These are phyloP conservation scores for Chaetomium globosum DNA, from an alignment of 2,329 filamentous ascomycete genomes.

Conservation along the genomic window DNA sequence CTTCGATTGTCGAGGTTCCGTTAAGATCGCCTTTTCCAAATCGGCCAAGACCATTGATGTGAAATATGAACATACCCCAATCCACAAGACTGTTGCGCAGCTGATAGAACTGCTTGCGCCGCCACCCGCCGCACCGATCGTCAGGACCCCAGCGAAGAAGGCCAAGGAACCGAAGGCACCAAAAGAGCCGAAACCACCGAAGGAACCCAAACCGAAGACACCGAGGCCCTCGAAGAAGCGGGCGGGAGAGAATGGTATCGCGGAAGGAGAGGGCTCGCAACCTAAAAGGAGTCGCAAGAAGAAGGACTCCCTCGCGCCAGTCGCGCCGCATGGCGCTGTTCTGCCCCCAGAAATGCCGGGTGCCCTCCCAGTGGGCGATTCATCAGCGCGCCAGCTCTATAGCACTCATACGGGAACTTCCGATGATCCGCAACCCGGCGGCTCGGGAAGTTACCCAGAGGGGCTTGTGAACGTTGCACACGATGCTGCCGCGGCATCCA, in stretches of 20 bases:
- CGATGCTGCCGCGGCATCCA: constrained; percentile 29
- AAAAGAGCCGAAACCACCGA: constrained; percentile 39
- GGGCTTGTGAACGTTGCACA: constrained; percentile 29
- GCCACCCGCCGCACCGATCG: constrained; percentile 44
- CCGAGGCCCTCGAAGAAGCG: constrained; percentile 36
- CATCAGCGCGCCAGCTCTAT: constrained; percentile 29
- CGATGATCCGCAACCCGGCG: constrained; percentile 12
- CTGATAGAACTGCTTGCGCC: constrained; percentile 53
- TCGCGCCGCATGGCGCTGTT: constrained; percentile 16
- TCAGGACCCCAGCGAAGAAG: constrained; percentile 37
- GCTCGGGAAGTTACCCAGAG: constrained; percentile 30
- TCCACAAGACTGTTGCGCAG: constrained; percentile 60
- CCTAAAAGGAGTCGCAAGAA: constrained; percentile 40
- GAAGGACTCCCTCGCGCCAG: constrained; percentile 33
- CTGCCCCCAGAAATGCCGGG: constrained; percentile 35
- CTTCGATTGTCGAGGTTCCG: constrained; percentile 59
- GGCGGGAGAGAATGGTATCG: constrained; percentile 29
- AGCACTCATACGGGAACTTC: constrained; percentile 23
- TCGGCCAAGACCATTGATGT: constrained; percentile 52
- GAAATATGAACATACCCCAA: constrained; percentile 58
- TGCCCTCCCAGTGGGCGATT: constrained; percentile 32
- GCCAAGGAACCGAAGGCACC: constrained; percentile 36
- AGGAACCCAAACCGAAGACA: constrained; percentile 35
- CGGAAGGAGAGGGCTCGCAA: constrained; percentile 31
- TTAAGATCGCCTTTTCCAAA: constrained; percentile 55